These are phyloP conservation scores for Elsinoe fawcettii DNA, from an alignment of 2,329 filamentous ascomycete genomes.

Conservation along the genomic window DNA sequence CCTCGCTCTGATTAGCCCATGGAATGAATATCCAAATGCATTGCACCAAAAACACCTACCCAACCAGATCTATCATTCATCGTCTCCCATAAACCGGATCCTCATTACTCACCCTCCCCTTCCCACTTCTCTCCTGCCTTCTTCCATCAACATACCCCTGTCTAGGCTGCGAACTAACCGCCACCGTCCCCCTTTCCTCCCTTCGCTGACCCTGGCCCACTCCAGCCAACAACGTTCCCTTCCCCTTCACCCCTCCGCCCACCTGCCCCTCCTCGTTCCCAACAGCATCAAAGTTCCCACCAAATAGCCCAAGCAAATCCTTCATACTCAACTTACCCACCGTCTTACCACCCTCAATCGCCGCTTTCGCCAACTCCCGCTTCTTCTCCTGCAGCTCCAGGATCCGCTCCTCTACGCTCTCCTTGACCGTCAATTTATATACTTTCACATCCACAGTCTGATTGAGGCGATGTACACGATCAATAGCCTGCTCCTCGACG, in stretches of 20 bases:
- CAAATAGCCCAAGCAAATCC: constrained; percentile 88
- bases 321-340: constrained; percentile 81
- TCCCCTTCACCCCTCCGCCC: constrained; percentile 34
- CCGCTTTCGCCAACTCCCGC: constrained; percentile 78
- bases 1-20: not conserved
- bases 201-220: constrained; percentile 15
- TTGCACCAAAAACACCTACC: not conserved
- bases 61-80: constrained; percentile 23
- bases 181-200: constrained; percentile 5
- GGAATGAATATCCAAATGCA: not conserved
- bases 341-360: constrained; percentile 76
- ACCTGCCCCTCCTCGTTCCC: constrained; percentile 25
- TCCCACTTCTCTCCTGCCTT: constrained; percentile 19
- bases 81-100: constrained; percentile 32
- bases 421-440: constrained; percentile 82
- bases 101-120: constrained; percentile 23
- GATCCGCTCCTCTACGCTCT: constrained; percentile 88
- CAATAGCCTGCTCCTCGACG: constrained; percentile 97
- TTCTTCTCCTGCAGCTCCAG: constrained; percentile 93
- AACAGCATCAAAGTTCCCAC: constrained; percentile 53
- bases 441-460: constrained; percentile 92
- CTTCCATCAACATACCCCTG: constrained; percentile 15
- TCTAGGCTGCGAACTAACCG: not conserved
- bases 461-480: constrained; percentile 95
- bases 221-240: constrained; percentile 31